Base-by-base conservation (phyloP, 2,329 filamentous ascomycete species). In the Aureobasidium lini region DNA sequence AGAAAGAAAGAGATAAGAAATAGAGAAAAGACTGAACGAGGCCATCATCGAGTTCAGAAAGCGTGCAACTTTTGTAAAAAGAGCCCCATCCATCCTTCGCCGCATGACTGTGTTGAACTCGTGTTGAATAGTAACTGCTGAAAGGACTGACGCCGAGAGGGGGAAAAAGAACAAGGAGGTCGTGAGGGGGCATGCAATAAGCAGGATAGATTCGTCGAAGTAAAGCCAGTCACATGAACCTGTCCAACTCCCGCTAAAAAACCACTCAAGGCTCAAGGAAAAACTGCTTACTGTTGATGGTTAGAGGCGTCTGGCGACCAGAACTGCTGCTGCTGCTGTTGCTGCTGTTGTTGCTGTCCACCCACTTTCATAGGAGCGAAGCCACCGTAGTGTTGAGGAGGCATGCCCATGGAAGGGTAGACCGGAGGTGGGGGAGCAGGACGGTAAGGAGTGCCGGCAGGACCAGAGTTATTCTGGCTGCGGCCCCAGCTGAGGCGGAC, bases 381-480 rank as follows among this genome's bases (percentile, higher is more conserved):
- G 70, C 83, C 84, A 69, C 80, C 80, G 70, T 84, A 86, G 72
- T 86, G 79, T 66, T 79, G 75, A 28, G 83, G 83, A 63, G 83
- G 81, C 79, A 86, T 85, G 65, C 83, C 84, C 83, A 87, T 87
- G 63, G 81, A 81, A 59, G 84, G 85, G 73, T 86, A 89, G 70
- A 88, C 85, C 39, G 86, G 86, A 67, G 86, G 87, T 44, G 87
- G 86, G 62, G 94, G 94, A 53, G 94, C 94, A 63, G 94, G 94
- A 64, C 94, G 89, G 78, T 99, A 97, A 61, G 94, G 94, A 66
- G 94, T 97, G 66, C 94, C 94, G 62, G 95, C 94, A 57, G 86
- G 86, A 60, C 94, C 94, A 63, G 93, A 97, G 82, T 99, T 99
- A 85, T 97, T 99, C 82, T 99, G 94, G 59, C 89, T 95, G 65